Evolutionary conservation across 116 monocot genomes (phyloP), one percentile per base, ranked within the genome.

Genomic region (Iris pallida): DNA sequence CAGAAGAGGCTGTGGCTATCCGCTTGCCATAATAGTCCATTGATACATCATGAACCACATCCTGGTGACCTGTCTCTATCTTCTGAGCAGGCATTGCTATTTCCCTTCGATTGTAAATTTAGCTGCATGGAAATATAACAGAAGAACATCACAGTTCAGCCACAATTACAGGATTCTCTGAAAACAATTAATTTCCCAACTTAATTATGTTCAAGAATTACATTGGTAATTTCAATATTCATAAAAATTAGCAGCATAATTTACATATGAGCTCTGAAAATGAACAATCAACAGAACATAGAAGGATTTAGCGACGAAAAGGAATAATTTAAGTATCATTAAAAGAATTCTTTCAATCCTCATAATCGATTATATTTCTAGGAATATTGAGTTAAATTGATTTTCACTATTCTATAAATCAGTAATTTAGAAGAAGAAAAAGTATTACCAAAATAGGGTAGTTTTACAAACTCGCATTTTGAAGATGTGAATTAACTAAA

Each of bases 1-100:
- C 93, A 0, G 90, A 86, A 2, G 93, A 93, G 14, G 93, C 77
- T 1, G 93, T 93, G 12, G 93, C 93, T 16, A 93, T 42, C n/a
- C 93, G 82, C 75, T 93, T 93, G 16, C 90, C 93, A 66, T 89
- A 93, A 69, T 89, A 89, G 65, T 93, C 93, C 93, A 93, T 93
- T 55, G 87, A 48, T 16, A 93, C 78, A 66, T 93, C 93, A 42
- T 93, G 93, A 18, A 93, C 84, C 48, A 89, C 82, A 74, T 86
- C 89, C 17, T 89, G 81, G 78, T 93, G 93, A 16, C 93, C 89
- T 3, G 89, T 93, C 73, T 93, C 93, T 61, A 93, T 89, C 79
- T 93, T 93, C 63, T 86, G 79, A 46, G 89, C 73, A 43, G 93
- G 86, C 93, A 93, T 93, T 65, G 41, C 66, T 78, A 20, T 40